A percentile compares a stretch with the other conserved stretches of the same genome.
phyloP scores from a whole-genome alignment of 169 alveolate species.

The Cryptosporidium muris region DNA sequence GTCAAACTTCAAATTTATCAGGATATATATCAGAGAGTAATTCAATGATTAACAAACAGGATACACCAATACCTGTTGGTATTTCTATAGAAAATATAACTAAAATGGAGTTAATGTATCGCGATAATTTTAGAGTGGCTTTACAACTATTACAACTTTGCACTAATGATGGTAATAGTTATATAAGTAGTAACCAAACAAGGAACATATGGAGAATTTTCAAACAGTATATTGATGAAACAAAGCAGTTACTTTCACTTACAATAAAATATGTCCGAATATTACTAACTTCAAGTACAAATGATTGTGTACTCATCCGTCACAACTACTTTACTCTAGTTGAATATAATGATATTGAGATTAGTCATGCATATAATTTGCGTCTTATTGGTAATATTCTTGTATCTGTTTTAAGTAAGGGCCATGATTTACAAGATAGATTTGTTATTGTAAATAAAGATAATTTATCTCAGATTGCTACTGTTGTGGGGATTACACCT shows the following conservation, averaged over 20 bases:
- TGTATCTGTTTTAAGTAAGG: constrained; percentile 14
- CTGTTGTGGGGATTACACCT: constrained; percentile 63
- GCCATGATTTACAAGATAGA: constrained; percentile 39
- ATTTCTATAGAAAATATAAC: background rate
- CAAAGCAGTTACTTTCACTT: constrained; percentile 25
- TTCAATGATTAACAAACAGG: background rate
- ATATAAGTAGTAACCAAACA: background rate
- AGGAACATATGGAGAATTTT: constrained; percentile 6
- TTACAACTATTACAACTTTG: constrained; percentile 48
- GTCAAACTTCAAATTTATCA: constrained; percentile 2
- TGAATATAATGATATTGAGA: constrained; percentile 47
- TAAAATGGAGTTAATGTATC: constrained; percentile 28
- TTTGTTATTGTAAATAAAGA: constrained; percentile 39
- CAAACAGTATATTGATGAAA: constrained; percentile 48
- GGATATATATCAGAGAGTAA: background rate
- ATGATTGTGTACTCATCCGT: constrained; percentile 13
- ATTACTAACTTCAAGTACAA: constrained; percentile 31
- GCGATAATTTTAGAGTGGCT: constrained; percentile 57
- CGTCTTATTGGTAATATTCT: constrained; percentile 40
- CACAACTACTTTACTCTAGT: constrained; percentile 64
- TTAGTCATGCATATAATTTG: constrained; percentile 50
- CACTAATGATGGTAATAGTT: background rate
- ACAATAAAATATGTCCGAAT: constrained; percentile 41
- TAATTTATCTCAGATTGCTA: constrained; percentile 17
- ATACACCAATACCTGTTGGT: background rate